Evolutionary conservation across 129 eudicot genomes (phyloP).

Genomic region (Centrapalus pauciflorus): DNA sequence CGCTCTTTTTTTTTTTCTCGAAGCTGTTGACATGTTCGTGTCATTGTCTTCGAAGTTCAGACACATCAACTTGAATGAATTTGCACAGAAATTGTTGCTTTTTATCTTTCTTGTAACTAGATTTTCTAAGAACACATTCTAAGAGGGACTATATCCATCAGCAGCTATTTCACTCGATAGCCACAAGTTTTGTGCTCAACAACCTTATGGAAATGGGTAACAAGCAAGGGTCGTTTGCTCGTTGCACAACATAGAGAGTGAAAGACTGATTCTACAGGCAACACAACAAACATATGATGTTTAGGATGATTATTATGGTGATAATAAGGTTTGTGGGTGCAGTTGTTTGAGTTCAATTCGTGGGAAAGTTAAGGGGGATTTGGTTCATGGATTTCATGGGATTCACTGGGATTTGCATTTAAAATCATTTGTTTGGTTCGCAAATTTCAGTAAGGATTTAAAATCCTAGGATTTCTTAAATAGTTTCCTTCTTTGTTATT

Average conservation of each 20-base stretch:
- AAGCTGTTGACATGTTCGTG: too few relatives aligned
- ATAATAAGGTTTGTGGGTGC: conserved; percentile 3
- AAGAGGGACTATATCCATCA: not conserved
- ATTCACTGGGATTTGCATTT: too few relatives aligned
- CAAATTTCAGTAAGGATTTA: too few relatives aligned
- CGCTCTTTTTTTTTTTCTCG: not conserved
- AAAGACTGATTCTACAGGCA: not conserved
- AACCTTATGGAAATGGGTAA: not conserved
- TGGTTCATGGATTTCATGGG: too few relatives aligned
- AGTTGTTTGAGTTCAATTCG: not conserved
- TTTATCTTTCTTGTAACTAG: not conserved
- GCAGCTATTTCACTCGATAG: not conserved
- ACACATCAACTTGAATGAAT: conserved; percentile 1
- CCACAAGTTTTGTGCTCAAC: not conserved
- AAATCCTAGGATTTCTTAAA: too few relatives aligned
- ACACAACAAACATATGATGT: not conserved
- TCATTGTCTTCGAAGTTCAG: not conserved
- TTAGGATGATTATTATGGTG: not conserved
- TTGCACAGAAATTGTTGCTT: not conserved
- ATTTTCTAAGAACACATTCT: not conserved
- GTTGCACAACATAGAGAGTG: conserved; percentile 24
- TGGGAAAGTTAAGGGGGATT: conserved; percentile 6
- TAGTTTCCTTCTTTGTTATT: too few relatives aligned
- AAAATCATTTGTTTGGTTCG: too few relatives aligned
- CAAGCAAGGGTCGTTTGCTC: conserved; percentile 22